Evolutionary conservation across 2,329 filamentous ascomycete genomes (phyloP), one percentile per base, ranked within the genome.

Genomic region (Cadophora gregata): DNA sequence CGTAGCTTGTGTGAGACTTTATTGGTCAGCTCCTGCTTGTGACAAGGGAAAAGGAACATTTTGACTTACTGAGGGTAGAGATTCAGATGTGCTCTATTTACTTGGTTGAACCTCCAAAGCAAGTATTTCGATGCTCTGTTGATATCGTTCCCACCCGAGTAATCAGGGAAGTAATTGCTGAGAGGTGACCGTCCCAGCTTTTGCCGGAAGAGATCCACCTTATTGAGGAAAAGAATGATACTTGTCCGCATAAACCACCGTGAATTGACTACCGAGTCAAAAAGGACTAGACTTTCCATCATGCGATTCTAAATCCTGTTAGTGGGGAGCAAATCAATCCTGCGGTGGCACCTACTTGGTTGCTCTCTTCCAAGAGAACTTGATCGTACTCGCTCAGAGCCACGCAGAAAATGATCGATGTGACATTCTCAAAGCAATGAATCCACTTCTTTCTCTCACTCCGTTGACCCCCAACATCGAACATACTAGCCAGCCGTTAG

Each of bases 381-480:
- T 99, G 96, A 77, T 99, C 96, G 79, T 99, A 99, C 81, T 99
- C 96, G 82, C 94, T 98, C 74, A 99, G 82, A 19, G 96, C 96
- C 69, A 99, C 96, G 77, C 96, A 99, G 81, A 99, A 99, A 73
- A 99, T 99, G 79, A 99, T 99, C 4, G 96, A 98, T 51, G 96
- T 99, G 75, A 99, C 96, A 75, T 98, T 98, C 80, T 99, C 96
- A 79, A 99, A 99, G 82, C 96, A 99, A 81, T 99, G 96, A 77
- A 99, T 99, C 96, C 96, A 99, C 83, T 99, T 99, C 84, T 99
- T 99, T 70, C 96, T 88, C 81, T 99, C 96, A 79, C 95, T 98
- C 77, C 96, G 86, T 81, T 99, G 96, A 27, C 96, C 96, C 70
- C 96, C 96, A 4, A 99, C 96, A 79, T 99, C 96, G 78, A 99